Evolutionary conservation across 2,329 filamentous ascomycete genomes (phyloP).

Genomic region (Ophiognomonia clavigignenti-juglandacearum): DNA sequence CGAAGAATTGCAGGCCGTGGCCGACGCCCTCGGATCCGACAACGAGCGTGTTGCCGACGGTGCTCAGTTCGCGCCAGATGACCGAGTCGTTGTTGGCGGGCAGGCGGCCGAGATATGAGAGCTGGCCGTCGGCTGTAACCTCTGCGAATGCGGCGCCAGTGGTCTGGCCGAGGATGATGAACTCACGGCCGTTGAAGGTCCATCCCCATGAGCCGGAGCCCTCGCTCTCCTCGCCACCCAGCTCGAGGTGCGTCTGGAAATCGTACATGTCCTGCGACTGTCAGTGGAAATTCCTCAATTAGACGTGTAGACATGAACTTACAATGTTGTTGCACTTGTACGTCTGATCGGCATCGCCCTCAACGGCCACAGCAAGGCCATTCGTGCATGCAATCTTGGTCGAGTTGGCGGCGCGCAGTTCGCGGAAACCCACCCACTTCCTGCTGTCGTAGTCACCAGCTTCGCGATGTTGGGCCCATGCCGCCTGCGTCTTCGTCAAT

Average conservation of each 20-base stretch:
- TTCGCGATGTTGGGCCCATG: no score
- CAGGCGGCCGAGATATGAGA: slow-evolving; percentile 47
- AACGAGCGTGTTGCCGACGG: slow-evolving; percentile 31
- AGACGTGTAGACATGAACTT: fast-evolving
- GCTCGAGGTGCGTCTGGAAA: slow-evolving; percentile 30
- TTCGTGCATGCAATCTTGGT: neutral
- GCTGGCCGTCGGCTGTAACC: slow-evolving; percentile 42
- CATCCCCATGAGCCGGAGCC: slow-evolving; percentile 46
- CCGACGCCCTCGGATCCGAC: slow-evolving; percentile 36
- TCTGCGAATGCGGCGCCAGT: slow-evolving; percentile 52
- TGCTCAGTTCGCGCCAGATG: slow-evolving; percentile 49
- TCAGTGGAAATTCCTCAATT: neutral
- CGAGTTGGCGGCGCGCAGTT: no score
- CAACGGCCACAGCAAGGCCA: neutral
- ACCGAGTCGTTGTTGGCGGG: slow-evolving; percentile 40
- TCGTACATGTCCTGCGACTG: slow-evolving; percentile 31
- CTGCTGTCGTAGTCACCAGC: no score
- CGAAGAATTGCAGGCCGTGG: slow-evolving; percentile 60
- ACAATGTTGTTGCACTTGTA: slow-evolving; percentile 5
- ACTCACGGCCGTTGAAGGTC: slow-evolving; percentile 49
- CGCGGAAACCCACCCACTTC: no score
- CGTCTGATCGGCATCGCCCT: neutral
- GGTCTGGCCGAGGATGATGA: slow-evolving; percentile 47
- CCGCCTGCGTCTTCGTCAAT: no score
- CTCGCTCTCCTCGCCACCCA: slow-evolving; percentile 28